Evolutionary conservation across 257 asterid species (phyloP).

Genomic region (Verbena officinalis): DNA sequence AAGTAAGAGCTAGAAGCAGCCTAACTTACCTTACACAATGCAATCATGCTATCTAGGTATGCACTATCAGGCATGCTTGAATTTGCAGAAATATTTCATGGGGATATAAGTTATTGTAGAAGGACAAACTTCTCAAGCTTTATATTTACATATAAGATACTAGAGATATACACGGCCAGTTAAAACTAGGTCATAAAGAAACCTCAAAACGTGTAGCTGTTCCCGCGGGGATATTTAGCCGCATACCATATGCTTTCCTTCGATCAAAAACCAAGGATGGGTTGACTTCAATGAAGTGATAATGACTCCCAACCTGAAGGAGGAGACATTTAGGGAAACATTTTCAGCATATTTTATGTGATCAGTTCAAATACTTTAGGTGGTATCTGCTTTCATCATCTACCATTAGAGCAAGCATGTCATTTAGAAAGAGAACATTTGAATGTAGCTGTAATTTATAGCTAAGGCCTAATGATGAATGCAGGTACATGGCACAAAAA

Average conservation of each 20-base stretch:
- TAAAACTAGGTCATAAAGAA: constrained; percentile 31
- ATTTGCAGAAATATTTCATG: constrained; percentile 27
- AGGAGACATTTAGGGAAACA: constrained; percentile 17
- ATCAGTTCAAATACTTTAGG: constrained; percentile 22
- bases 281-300: constrained; percentile 92
- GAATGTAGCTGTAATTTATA: not conserved
- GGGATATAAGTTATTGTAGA: not conserved
- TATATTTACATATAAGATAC: constrained; percentile 14
- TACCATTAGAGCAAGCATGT: constrained; percentile 9
- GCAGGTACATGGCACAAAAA: constrained; percentile 18
- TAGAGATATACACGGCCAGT: constrained; percentile 12
- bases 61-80: constrained; percentile 17
- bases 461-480: constrained; percentile 2
- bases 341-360: constrained; percentile 6
- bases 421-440: constrained; percentile 11
- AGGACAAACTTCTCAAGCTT: constrained; percentile 15
- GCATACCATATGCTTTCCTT: constrained; percentile 73
- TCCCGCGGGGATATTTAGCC: constrained; percentile 94
- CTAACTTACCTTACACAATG: not conserved
- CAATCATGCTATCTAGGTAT: constrained; percentile 16
- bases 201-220: constrained; percentile 97
- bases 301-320: constrained; percentile 95
- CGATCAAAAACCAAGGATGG: constrained; percentile 83
- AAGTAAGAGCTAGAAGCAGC: constrained; percentile 5
- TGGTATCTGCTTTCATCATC: constrained; percentile 18